Base-by-base conservation (phyloP, 495 filamentous ascomycete genomes). In the Friedmanniomyces simplex region DNA sequence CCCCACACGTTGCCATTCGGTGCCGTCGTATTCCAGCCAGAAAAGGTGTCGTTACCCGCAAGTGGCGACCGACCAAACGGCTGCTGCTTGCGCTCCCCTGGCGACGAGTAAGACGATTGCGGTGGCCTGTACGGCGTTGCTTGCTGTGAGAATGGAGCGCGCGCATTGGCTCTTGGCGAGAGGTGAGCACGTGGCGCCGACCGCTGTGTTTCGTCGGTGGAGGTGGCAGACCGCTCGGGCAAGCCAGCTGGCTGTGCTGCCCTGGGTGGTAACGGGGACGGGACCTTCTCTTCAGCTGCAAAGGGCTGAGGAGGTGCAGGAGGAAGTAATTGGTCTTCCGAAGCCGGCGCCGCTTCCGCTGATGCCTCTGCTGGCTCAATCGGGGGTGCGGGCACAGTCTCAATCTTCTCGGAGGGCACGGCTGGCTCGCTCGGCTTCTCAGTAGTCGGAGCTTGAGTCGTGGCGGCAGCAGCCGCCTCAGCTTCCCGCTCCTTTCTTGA, bases 401-500 rank as follows among this genome's bases (percentile, higher is more conserved):
- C 34, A 3, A 25, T 3, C 20, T 26, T 26, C 21, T 49, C 18
- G 20, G 20, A 30, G 13, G 18, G 7, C 5, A 24, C 46, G 18
- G 18, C 4, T 16, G 49, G 26, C 30, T 52, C 12, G 7, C 4
- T 30, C 11, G 55, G 55, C 46, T 50, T 50, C 28, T 36, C 45
- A 2, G 55, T 30, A 12, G 25, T 20, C 6, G n/a, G 12, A 20
- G 30, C 39, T 41, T 16, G 21, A 18, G 54, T 34, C 26, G 51
- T 50, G n/a, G 50, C 47, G 14, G 60, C 41, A 59, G 63, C 36
- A 54, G 56, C 68, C 11, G 57, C 63, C 77, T 80, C 13, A 69
- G 72, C 56, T 69, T 75, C 24, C 28, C 62, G 46, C 55, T 71
- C 65, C 26, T 67, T 63, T 48, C 66, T 64, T 49, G 78, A 79